A percentile compares a stretch with the other conserved stretches of the same genome.
These are phyloP conservation scores for Yarrowia deformans DNA, from an alignment of 805 yeast genomes.

Conservation along the genomic window DNA sequence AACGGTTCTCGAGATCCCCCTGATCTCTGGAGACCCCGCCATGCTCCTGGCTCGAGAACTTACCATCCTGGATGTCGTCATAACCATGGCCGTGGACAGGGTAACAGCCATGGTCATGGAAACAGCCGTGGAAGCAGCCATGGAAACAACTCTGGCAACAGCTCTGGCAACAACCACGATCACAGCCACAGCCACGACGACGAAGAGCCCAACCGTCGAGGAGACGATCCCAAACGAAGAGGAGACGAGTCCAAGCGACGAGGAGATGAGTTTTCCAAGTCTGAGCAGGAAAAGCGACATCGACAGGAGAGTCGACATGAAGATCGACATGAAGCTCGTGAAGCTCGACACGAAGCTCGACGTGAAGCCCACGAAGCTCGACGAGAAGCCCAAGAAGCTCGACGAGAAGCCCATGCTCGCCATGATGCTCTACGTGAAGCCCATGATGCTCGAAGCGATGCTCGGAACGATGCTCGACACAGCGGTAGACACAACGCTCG, in stretches of 20 bases:
- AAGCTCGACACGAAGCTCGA: too few relatives aligned
- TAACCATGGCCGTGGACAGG: not conserved
- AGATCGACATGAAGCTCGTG: not conserved
- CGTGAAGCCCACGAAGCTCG: too few relatives aligned
- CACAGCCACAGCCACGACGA: too few relatives aligned
- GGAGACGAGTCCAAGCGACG: not conserved
- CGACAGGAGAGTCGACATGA: not conserved
- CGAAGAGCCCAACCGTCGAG: not conserved
- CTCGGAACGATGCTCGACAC: too few relatives aligned
- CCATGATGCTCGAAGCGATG: too few relatives aligned
- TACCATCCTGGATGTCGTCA: not conserved
- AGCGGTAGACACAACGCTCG: too few relatives aligned
- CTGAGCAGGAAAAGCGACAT: constrained; percentile 3
- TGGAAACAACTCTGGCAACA: too few relatives aligned
- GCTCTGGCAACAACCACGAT: too few relatives aligned
- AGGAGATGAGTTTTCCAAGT: not conserved
- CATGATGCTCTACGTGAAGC: too few relatives aligned
- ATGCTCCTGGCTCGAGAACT: not conserved
- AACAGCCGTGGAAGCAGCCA: too few relatives aligned
- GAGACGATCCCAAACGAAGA: not conserved
- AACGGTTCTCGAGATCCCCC: not conserved
- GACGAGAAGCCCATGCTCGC: not conserved
- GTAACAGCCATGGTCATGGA: too few relatives aligned
- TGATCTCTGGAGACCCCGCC: constrained; percentile 25
- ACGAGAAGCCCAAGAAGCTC: not conserved